Percentiles rank a stretch among this genome's conserved stretches.
Conservation (phyloP, 768 basidiomycete genomes). For the Plicaturopsis crispa region DNA sequence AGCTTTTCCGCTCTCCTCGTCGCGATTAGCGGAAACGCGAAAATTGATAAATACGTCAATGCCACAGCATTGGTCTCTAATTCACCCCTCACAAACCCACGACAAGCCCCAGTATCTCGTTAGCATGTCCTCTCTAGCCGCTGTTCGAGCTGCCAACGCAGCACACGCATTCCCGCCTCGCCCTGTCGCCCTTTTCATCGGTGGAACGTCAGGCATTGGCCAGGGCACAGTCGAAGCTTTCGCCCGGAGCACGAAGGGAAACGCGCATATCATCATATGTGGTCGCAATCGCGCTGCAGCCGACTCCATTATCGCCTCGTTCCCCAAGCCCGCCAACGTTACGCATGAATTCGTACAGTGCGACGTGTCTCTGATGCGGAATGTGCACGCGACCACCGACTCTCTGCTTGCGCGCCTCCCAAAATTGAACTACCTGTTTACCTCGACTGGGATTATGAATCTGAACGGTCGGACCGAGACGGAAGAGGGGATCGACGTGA, state of each 20-base stretch:
- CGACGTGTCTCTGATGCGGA: constrained; percentile 45
- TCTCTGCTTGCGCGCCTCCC: constrained; percentile 24
- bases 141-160: constrained; percentile 12
- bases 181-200: constrained; percentile 8
- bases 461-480: constrained; percentile 32
- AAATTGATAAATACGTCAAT: no score
- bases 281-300: constrained; percentile 44
- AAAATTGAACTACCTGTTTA: constrained; percentile 46
- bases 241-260: constrained; percentile 36
- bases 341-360: constrained; percentile 44
- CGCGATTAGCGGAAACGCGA: no score
- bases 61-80: no score
- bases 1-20: no score
- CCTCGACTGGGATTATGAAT: constrained; percentile 35
- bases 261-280: constrained; percentile 43
- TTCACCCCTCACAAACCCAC: no score
- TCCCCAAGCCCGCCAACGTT: constrained; percentile 25
- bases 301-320: constrained; percentile 31
- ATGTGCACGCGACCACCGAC: constrained; percentile 29
- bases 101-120: no score
- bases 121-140: constrained; percentile 12
- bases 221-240: constrained; percentile 39
- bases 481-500: constrained; percentile 35
- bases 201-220: constrained; percentile 16
- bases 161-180: constrained; percentile 1